Conservation (phyloP, 2,329 filamentous ascomycete species). For the Teratosphaeria pseudoeucalypti region DNA sequence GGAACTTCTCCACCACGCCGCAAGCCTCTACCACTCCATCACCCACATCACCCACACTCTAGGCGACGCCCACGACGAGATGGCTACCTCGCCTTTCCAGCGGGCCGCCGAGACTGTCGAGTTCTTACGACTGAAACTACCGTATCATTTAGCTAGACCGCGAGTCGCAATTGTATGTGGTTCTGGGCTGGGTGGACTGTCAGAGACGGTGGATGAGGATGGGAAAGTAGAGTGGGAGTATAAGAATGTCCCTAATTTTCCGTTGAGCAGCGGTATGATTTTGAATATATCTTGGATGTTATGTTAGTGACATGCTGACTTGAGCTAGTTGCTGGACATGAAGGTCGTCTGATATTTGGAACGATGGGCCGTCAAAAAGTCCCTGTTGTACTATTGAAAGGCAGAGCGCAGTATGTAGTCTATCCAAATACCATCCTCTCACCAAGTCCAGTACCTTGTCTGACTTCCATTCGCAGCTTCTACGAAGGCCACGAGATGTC, state of each 20-base stretch:
- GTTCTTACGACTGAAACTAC: constrained; percentile 42
- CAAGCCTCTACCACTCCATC: constrained; percentile 23
- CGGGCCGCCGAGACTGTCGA: constrained; percentile 40
- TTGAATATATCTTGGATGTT: not conserved
- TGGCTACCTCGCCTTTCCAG: constrained; percentile 27
- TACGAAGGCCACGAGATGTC: constrained; percentile 59
- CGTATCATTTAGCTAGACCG: constrained; percentile 39
- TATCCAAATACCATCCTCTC: not conserved
- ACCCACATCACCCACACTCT: constrained; percentile 21
- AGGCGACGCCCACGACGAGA: constrained; percentile 23
- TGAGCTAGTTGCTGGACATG: constrained; percentile 45
- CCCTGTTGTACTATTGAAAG: constrained; percentile 53
- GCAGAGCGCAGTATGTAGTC: constrained; percentile 50
- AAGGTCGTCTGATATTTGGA: constrained; percentile 55
- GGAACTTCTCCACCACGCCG: constrained; percentile 21
- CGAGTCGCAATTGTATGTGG: constrained; percentile 55
- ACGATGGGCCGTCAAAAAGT: constrained; percentile 41
- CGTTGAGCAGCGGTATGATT: constrained; percentile 45
- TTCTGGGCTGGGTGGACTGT: constrained; percentile 52
- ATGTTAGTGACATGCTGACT: not conserved
- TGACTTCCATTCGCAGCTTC: constrained; percentile 37
- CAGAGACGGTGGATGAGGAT: constrained; percentile 42
- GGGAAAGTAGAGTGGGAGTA: constrained; percentile 47
- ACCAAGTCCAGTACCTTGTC: not conserved
- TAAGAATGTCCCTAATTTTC: constrained; percentile 51